Base-by-base conservation (phyloP, 2,329 filamentous ascomycete genomes). In the Arthrobotrys pseudoclavata region DNA sequence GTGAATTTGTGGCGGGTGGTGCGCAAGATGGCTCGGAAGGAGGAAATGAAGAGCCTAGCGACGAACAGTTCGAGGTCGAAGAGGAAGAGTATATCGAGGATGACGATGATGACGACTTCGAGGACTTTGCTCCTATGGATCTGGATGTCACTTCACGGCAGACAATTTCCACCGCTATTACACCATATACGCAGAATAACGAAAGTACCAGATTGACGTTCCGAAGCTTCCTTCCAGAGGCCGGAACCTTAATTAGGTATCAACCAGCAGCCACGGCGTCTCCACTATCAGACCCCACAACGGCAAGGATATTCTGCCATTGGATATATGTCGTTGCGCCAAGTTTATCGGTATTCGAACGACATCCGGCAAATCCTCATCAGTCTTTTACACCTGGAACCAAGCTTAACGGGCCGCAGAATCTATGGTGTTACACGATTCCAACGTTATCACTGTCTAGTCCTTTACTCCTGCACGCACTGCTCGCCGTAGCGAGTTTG, bases 311-410 rank as follows among this genome's bases (percentile, higher is more conserved):
- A 5, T 98, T 98, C 83, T 91, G 91, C 83, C 94, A 98, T 84
- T 98, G 97, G 83, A 90, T 98, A 55, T 91, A 93, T 80, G 91
- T 96, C 5, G 97, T 94, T 1, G 94, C 91, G 0, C 92, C 94
- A 0, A 92, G 89, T 80, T 89, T 98, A 82, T 97, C 94, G 0
- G 87, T 97, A 29, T 97, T 93, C 82, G 94, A 98, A 84, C 88
- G 95, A 66, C 90, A 94, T 83, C 90, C 92, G 1, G 88, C 90
- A 69, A 92, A 95, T 81, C 88, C 92, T 0, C 79, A 81, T 60
- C 70, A 81, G 61, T 79, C 80, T 5, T 82, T 82, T 63, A 81
- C 76, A 6, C 80, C 81, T 9, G 79, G 79, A 18, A 80, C 78
- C 22, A 79, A 75, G 31, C 76, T 81, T n/a, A 80, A 81, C 20